Evolutionary conservation across 208 protist species (phyloP).

Genomic region (Trypanosoma congolense): DNA sequence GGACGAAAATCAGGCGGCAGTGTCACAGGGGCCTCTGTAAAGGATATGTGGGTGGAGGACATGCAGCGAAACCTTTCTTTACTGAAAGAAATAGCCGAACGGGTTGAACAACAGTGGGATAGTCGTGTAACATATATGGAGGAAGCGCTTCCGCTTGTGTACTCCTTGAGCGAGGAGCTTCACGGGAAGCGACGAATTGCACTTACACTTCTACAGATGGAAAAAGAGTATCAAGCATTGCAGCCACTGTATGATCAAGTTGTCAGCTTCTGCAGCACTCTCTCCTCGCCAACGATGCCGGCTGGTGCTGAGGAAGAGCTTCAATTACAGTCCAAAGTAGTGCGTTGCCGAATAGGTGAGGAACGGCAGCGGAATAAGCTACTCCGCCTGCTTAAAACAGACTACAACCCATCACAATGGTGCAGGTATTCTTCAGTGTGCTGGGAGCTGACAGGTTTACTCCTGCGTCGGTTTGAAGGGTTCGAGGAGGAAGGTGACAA

Average conservation of each 20-base stretch:
- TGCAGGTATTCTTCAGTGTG: conserved; percentile 33
- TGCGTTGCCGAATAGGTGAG: not conserved
- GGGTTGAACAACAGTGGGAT: conserved; percentile 32
- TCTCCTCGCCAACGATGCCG: conserved; percentile 35
- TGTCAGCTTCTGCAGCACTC: conserved; percentile 37
- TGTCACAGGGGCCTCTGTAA: not conserved
- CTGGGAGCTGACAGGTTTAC: conserved; percentile 34
- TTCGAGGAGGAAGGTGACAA: not conserved
- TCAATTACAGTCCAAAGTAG: conserved; percentile 22
- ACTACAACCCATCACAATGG: conserved; percentile 23
- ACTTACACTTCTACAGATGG: conserved; percentile 22
- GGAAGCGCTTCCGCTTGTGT: conserved; percentile 10
- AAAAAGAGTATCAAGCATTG: conserved; percentile 20
- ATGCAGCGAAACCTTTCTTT: conserved; percentile 33
- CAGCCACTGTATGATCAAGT: conserved; percentile 39
- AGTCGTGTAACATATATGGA: conserved; percentile 10
- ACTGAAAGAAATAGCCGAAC: conserved; percentile 42
- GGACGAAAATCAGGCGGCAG: conserved; percentile 2
- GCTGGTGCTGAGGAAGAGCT: conserved; percentile 35
- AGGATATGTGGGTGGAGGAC: conserved; percentile 55
- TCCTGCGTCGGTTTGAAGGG: conserved; percentile 22
- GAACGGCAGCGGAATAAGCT: not conserved
- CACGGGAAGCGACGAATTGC: conserved; percentile 33
- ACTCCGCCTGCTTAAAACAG: conserved; percentile 4
- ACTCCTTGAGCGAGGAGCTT: not conserved